A percentile compares a stretch with the other conserved stretches of the same genome.
phyloP scores from a whole-genome alignment of 306 rosid species.

The Prunus armeniaca region DNA sequence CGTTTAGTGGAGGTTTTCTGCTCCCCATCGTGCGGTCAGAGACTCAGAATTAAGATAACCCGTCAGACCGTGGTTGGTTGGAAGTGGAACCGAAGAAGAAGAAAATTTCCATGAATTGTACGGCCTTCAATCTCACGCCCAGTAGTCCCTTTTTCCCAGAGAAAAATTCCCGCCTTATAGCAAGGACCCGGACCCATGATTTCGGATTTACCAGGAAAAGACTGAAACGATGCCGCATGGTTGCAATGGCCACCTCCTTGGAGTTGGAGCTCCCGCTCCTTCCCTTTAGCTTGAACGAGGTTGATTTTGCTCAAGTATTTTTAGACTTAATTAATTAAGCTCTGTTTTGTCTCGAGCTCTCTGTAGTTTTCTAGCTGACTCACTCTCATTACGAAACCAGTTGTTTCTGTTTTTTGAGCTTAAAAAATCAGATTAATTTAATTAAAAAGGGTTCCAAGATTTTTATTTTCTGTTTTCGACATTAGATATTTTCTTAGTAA shows the following conservation, averaged over 20 bases:
- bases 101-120: slow-evolving; percentile 8
- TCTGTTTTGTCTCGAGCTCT: neutral
- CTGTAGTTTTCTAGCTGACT: neutral
- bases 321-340: neutral
- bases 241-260: slow-evolving; percentile 19
- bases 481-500: neutral
- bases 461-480: neutral
- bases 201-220: neutral
- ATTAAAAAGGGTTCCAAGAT: neutral
- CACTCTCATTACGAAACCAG: no score
- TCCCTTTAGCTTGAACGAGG: slow-evolving; percentile 39
- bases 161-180: neutral
- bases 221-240: slow-evolving; percentile 24
- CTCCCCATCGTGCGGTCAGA: no score
- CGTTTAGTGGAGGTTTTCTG: no score
- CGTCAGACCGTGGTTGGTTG: neutral
- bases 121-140: slow-evolving; percentile 19
- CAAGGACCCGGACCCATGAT: neutral
- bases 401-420: no score
- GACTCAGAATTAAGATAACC: neutral
- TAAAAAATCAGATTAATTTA: no score
- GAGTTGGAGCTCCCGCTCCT: slow-evolving; percentile 49
- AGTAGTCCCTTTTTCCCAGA: neutral
- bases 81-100: neutral
- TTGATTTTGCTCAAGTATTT: neutral